These are phyloP conservation scores for Cercospora janseana DNA, from an alignment of 2,329 filamentous ascomycete genomes.

Conservation along the genomic window DNA sequence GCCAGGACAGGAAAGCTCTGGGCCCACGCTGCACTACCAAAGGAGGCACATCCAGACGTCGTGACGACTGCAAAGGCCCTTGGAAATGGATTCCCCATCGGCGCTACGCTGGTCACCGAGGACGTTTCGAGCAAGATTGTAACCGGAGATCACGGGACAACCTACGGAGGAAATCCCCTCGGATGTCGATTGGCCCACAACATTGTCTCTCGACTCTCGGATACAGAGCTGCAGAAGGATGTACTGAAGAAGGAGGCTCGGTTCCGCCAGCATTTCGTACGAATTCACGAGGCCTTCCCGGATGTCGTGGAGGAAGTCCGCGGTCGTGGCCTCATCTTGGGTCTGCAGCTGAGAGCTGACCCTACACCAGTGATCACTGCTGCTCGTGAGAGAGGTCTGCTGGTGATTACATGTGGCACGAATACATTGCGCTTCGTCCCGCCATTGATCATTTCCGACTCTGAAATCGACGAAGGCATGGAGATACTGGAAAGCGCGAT, in stretches of 20 bases:
- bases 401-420: slow-evolving; percentile 88
- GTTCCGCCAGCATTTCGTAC: slow-evolving; percentile 59
- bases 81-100: slow-evolving; percentile 94
- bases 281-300: slow-evolving; percentile 62
- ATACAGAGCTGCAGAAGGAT: slow-evolving; percentile 64
- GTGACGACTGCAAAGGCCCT: slow-evolving; percentile 93
- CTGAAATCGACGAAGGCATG: slow-evolving; percentile 76
- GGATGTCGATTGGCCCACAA: slow-evolving; percentile 81
- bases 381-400: slow-evolving; percentile 78
- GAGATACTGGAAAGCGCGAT: slow-evolving; percentile 70
- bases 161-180: slow-evolving; percentile 89
- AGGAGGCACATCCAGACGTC: slow-evolving; percentile 86
- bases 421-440: slow-evolving; percentile 93
- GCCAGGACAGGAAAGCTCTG: slow-evolving; percentile 83
- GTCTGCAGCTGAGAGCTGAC: slow-evolving; percentile 75
- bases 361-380: slow-evolving; percentile 75
- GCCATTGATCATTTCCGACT: slow-evolving; percentile 73
- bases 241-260: slow-evolving; percentile 67
- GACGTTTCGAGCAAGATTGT: slow-evolving; percentile 68
- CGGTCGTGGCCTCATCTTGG: slow-evolving; percentile 81
- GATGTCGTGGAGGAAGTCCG: slow-evolving; percentile 73
- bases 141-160: slow-evolving; percentile 85
- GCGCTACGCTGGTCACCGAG: slow-evolving; percentile 69
- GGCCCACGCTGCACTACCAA: slow-evolving; percentile 75
- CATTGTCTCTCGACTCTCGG: slow-evolving; percentile 73